phyloP scores from a whole-genome alignment of 345 rosid genomes.

The Rhizophora apiculata region DNA sequence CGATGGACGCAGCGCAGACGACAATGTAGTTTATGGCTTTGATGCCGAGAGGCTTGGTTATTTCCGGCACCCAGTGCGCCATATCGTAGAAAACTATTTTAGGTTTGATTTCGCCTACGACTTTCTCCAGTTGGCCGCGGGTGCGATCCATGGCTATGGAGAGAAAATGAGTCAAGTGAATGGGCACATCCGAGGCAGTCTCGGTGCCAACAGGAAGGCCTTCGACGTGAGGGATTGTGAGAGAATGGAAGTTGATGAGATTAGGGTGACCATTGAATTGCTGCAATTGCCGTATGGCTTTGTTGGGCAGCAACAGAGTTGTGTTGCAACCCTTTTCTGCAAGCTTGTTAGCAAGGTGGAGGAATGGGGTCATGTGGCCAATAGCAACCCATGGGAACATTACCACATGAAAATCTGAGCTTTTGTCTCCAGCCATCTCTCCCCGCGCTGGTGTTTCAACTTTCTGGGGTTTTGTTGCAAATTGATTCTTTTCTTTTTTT shows the following conservation, averaged over 20 bases:
- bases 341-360: constrained; percentile 55
- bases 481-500: neutral
- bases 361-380: constrained; percentile 59
- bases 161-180: constrained; percentile 38
- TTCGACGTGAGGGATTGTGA: constrained; percentile 38
- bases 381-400: constrained; percentile 65
- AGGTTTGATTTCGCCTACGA: constrained; percentile 33
- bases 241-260: constrained; percentile 32
- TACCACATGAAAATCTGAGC: constrained; percentile 30
- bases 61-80: constrained; percentile 58
- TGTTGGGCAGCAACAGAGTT: constrained; percentile 48
- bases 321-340: constrained; percentile 46
- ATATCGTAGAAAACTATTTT: constrained; percentile 47
- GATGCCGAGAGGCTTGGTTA: constrained; percentile 48
- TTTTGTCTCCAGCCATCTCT: constrained; percentile 6
- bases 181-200: constrained; percentile 68
- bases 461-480: neutral
- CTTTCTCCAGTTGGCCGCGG: constrained; percentile 46
- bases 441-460: neutral
- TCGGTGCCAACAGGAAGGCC: constrained; percentile 72
- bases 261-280: constrained; percentile 38
- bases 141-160: constrained; percentile 58
- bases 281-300: constrained; percentile 33
- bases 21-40: constrained; percentile 48
- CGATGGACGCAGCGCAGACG: constrained; percentile 51